Base-by-base conservation (phyloP, 225 moss, liverwort and hornwort species). In the Sphagnum tenellum region DNA sequence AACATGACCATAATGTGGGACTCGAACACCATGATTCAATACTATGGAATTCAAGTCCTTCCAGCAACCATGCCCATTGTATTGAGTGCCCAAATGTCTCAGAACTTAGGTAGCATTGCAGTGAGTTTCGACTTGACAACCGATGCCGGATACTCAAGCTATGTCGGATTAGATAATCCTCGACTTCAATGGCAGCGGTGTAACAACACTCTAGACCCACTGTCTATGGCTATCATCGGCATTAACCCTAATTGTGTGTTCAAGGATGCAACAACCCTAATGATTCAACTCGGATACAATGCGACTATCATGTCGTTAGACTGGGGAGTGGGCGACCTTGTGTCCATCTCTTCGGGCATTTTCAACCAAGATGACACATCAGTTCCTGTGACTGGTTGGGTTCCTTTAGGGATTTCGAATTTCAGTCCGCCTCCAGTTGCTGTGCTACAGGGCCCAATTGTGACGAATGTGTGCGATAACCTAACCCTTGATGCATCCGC, bases 1-100 rank as follows among this genome's bases (percentile, higher is more conserved):
- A 87, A 87, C n/a, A 73, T 87, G 9, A 77, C 80, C 0, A 66
- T 83, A 50, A 80, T 69, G 60, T 87, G 83, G 87, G 80, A 83
- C 50, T 64, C n/a, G 2, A 69, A 77, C 0, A 69, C 64, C 61
- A 50, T 47, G 3, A 64, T 87, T 0, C 67, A 2, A 5, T 75
- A 78, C 13, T 45, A 70, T 0, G 70, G 71, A 4, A 46, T 83
- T 0, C 68, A 55, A 14, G 57, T 87, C 0, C 14, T 72, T 0
- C 59, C 76, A 0, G 75, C 77, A 61, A 71, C 75, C 13, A 63
- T 70, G 11, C 83, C 87, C 5, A 72, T 73, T 46, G 67, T 72
- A 3, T 12, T 87, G 0, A 60, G 62, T 49, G 83, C 87, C 6
- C 60, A 12, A 53, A 66, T 87, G 0, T 68, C 77, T 29, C 72